Percentiles rank a stretch among this genome's conserved stretches.
phyloP scores from a whole-genome alignment of 768 basidiomycete genomes.

The Panaeolus papilionaceus region DNA sequence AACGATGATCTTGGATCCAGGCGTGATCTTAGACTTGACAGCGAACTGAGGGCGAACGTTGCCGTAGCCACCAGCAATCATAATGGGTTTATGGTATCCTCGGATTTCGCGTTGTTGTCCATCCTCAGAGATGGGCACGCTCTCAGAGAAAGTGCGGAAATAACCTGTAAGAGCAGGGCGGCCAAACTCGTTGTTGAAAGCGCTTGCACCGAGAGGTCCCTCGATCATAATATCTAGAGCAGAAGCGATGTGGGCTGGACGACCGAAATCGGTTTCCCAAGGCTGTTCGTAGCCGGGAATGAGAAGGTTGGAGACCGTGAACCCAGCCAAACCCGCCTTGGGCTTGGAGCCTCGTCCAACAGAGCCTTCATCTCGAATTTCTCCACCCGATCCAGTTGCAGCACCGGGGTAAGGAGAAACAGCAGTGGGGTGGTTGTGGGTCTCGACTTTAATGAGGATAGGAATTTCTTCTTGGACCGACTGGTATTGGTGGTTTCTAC shows the following conservation, averaged over 20 bases:
- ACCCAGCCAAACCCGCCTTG: constrained; percentile 93
- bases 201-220: constrained; percentile 91
- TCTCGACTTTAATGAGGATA: constrained; percentile 97
- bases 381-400: constrained; percentile 97
- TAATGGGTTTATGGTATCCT: constrained; percentile 99
- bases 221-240: constrained; percentile 98
- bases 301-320: constrained; percentile 91
- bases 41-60: constrained; percentile 89
- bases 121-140: constrained; percentile 60
- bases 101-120: constrained; percentile 66
- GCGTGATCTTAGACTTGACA: constrained; percentile 74
- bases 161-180: constrained; percentile 92
- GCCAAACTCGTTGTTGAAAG: constrained; percentile 99
- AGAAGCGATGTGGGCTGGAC: constrained; percentile 89
- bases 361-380: constrained; percentile 97
- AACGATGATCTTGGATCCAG: constrained; percentile 89
- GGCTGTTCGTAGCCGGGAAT: constrained; percentile 92
- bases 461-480: constrained; percentile 74
- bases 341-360: constrained; percentile 95
- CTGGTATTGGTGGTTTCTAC: constrained; percentile 53
- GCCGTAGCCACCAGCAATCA: constrained; percentile 98
- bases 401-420: constrained; percentile 99
- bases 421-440: constrained; percentile 98
- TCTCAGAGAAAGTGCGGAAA: constrained; percentile 93
- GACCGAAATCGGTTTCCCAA: constrained; percentile 96